phyloP scores from a whole-genome alignment of 164 flowering plant species.

The Tetracentron sinense region DNA sequence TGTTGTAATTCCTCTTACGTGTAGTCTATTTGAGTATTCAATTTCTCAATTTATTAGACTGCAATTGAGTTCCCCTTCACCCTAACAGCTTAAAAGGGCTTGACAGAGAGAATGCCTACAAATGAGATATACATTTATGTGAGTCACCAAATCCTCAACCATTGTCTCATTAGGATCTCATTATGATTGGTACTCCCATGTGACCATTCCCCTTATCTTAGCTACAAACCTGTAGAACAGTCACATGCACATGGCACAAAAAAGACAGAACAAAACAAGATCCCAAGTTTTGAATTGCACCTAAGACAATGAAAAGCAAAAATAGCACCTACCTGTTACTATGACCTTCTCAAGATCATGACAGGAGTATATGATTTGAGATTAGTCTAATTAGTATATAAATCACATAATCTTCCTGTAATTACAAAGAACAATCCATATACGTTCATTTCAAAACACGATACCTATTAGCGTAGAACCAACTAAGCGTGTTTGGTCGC shows the following conservation, averaged over 20 bases:
- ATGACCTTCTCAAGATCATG: background rate
- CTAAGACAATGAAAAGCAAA: too few relatives aligned
- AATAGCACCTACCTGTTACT: background rate
- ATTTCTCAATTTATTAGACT: too few relatives aligned
- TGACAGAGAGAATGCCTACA: slow-evolving; percentile 21
- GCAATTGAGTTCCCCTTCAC: too few relatives aligned
- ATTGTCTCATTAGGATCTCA: slow-evolving; percentile 46
- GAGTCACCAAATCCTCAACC: slow-evolving; percentile 47
- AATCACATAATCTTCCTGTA: too few relatives aligned
- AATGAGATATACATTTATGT: slow-evolving; percentile 39
- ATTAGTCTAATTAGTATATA: background rate
- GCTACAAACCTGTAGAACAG: slow-evolving; percentile 8
- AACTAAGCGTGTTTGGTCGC: slow-evolving; percentile 4
- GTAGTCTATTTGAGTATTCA: too few relatives aligned
- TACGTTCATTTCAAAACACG: background rate
- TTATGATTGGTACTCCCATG: slow-evolving; percentile 52
- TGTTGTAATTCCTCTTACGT: too few relatives aligned
- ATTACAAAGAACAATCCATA: background rate
- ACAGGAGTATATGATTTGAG: background rate
- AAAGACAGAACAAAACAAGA: too few relatives aligned
- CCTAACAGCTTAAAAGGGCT: too few relatives aligned
- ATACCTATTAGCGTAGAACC: slow-evolving; percentile 2
- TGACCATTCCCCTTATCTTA: slow-evolving; percentile 38
- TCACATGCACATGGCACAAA: slow-evolving; percentile 16
- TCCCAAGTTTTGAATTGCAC: too few relatives aligned